phyloP scores from a whole-genome alignment of 345 rosid species.

The Eucalyptus curtisii region DNA sequence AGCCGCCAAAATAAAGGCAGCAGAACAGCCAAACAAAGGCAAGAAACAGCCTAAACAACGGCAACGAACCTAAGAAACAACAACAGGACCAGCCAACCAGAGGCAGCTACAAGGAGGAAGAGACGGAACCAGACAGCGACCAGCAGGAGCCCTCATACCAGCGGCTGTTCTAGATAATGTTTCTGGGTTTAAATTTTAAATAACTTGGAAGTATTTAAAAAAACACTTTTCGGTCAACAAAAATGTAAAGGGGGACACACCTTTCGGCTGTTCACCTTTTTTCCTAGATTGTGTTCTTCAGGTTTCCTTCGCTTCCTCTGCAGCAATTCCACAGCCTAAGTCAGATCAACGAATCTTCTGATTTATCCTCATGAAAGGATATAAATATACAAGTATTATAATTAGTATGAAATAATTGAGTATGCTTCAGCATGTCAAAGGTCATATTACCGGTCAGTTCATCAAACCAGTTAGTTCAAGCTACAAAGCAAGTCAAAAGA shows the following conservation, averaged over 20 bases:
- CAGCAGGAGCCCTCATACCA: too few species aligned
- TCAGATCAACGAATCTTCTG: background rate
- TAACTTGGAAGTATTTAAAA: background rate
- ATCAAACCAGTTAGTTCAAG: background rate
- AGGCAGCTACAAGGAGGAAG: too few species aligned
- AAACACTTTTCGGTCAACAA: background rate
- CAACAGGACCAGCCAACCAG: too few species aligned
- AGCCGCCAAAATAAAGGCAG: too few species aligned
- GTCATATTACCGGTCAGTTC: background rate
- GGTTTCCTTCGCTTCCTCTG: slow-evolving; percentile 91
- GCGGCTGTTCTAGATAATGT: background rate
- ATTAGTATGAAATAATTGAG: background rate
- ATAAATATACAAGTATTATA: background rate
- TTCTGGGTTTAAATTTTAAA: background rate
- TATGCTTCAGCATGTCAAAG: background rate
- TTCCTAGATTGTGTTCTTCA: slow-evolving; percentile 51
- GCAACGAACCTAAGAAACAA: too few species aligned
- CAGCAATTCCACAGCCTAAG: background rate
- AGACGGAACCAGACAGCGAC: too few species aligned
- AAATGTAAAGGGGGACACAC: slow-evolving; percentile 15
- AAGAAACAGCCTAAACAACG: too few species aligned
- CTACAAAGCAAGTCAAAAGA: background rate
- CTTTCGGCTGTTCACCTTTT: slow-evolving; percentile 52
- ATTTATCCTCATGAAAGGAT: background rate
- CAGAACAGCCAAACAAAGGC: too few species aligned